Evolutionary conservation across 805 yeast genomes (phyloP).

Genomic region (Candida stauntonica): DNA sequence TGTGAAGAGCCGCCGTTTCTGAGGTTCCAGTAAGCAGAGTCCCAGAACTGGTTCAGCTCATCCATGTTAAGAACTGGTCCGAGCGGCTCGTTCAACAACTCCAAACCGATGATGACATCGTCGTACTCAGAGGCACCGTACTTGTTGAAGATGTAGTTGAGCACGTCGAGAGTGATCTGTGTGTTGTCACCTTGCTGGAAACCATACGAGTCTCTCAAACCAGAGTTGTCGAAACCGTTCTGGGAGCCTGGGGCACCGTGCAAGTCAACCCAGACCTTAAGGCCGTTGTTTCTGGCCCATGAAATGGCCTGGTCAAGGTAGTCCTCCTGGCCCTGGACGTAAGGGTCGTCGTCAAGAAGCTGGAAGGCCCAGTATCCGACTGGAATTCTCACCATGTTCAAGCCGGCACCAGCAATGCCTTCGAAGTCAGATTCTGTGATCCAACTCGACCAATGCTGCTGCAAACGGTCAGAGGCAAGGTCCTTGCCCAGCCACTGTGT

Average conservation of each 20-base stretch:
- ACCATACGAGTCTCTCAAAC: slow-evolving; percentile 57
- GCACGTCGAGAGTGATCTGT: slow-evolving; percentile 49
- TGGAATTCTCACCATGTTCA: slow-evolving; percentile 86
- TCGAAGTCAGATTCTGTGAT: slow-evolving; percentile 68
- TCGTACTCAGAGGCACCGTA: slow-evolving; percentile 59
- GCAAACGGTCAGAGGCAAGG: slow-evolving; percentile 46
- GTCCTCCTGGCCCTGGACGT: slow-evolving; percentile 73
- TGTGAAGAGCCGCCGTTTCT: slow-evolving; percentile 51
- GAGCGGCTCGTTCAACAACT: slow-evolving; percentile 85
- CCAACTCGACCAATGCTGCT: slow-evolving; percentile 76
- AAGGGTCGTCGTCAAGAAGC: slow-evolving; percentile 64
- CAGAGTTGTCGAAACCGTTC: slow-evolving; percentile 94
- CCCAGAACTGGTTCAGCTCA: slow-evolving; percentile 54
- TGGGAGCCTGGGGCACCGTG: slow-evolving; percentile 98
- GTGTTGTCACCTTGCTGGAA: slow-evolving; percentile 58
- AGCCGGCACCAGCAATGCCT: slow-evolving; percentile 54
- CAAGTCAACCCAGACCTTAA: slow-evolving; percentile 85
- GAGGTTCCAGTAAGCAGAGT: slow-evolving; percentile 58
- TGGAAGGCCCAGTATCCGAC: slow-evolving; percentile 93
- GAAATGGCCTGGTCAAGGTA: slow-evolving; percentile 72
- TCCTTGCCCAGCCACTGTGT: slow-evolving; percentile 56
- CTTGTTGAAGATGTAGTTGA: slow-evolving; percentile 50
- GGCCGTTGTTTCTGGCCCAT: slow-evolving; percentile 61
- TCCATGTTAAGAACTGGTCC: slow-evolving; percentile 63
- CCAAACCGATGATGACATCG: slow-evolving; percentile 79